Percentiles rank a stretch among this genome's conserved stretches.
These are phyloP conservation scores for Colletotrichum paranaense DNA, from an alignment of 2,329 filamentous ascomycete species.

Conservation along the genomic window DNA sequence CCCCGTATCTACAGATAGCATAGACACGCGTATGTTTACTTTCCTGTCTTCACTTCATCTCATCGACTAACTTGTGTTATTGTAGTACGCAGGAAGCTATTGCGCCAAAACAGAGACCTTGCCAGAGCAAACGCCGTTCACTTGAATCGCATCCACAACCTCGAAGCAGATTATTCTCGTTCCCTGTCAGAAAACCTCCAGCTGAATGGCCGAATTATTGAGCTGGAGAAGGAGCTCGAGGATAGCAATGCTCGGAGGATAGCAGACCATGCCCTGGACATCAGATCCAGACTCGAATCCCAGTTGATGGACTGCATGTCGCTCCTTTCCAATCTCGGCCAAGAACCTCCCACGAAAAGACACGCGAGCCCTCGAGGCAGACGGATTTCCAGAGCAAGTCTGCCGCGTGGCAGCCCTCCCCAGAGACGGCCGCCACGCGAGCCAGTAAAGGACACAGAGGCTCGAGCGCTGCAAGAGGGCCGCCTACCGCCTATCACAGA, in stretches of 20 bases:
- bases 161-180: conserved; percentile 80
- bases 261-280: conserved; percentile 74
- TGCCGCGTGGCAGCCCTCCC: conserved; percentile 58
- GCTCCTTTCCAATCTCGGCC: conserved; percentile 74
- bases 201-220: conserved; percentile 76
- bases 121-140: conserved; percentile 83
- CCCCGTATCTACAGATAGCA: conserved; percentile 73
- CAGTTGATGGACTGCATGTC: conserved; percentile 78
- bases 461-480: conserved; percentile 61
- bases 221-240: conserved; percentile 75
- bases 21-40: conserved; percentile 74
- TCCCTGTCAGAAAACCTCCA: conserved; percentile 84
- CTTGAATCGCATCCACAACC: conserved; percentile 78
- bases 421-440: conserved; percentile 66
- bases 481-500: conserved; percentile 77
- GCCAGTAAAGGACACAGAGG: conserved; percentile 65
- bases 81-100: conserved; percentile 80
- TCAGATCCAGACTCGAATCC: conserved; percentile 77
- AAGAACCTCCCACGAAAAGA: conserved; percentile 66
- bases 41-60: neutral
- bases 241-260: conserved; percentile 69
- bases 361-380: conserved; percentile 42
- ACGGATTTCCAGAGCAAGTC: conserved; percentile 22
- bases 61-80: conserved; percentile 37
- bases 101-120: conserved; percentile 87